Conservation (phyloP, 352 stramenopile species). For the Pythium aphanidermatum region DNA sequence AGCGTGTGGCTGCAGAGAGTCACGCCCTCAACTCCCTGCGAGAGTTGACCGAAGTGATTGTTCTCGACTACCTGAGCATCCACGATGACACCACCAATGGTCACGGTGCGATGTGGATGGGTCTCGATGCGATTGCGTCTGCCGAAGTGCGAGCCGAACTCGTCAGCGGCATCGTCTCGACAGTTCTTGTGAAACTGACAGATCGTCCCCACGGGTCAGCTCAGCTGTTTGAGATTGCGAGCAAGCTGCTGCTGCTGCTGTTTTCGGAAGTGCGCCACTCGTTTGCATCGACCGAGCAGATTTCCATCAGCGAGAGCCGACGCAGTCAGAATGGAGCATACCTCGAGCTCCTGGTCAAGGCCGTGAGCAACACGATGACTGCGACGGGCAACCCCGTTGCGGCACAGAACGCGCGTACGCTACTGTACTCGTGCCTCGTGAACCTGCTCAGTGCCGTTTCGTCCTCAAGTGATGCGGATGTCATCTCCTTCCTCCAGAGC, state of each 20-base stretch:
- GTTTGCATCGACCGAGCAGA: background rate
- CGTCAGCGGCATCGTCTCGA: conserved; percentile 54
- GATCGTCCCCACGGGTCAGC: conserved; percentile 42
- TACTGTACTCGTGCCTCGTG: conserved; percentile 76
- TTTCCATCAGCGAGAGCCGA: conserved; percentile 13
- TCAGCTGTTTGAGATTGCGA: conserved; percentile 73
- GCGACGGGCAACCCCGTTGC: conserved; percentile 66
- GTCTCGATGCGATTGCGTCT: conserved; percentile 48
- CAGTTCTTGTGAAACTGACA: conserved; percentile 58
- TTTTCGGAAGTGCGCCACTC: conserved; percentile 34
- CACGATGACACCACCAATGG: conserved; percentile 26
- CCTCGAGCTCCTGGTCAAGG: conserved; percentile 58
- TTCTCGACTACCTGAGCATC: conserved; percentile 64
- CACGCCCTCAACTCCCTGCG: conserved; percentile 72
- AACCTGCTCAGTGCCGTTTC: conserved; percentile 39
- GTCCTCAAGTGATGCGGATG: background rate
- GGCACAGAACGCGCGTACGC: conserved; percentile 63
- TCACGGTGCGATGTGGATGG: conserved; percentile 50
- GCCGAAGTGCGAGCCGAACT: conserved; percentile 50
- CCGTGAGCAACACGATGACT: conserved; percentile 49
- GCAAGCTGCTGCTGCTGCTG: conserved; percentile 51
- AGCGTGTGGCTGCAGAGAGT: conserved; percentile 73
- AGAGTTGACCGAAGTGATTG: conserved; percentile 72
- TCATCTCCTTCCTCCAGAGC: conserved; percentile 4
- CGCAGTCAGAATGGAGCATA: conserved; percentile 36